Percentiles rank a stretch among this genome's conserved stretches.
phyloP scores from a whole-genome alignment of 2,329 filamentous ascomycete species.

The Colletotrichum theobromicola region DNA sequence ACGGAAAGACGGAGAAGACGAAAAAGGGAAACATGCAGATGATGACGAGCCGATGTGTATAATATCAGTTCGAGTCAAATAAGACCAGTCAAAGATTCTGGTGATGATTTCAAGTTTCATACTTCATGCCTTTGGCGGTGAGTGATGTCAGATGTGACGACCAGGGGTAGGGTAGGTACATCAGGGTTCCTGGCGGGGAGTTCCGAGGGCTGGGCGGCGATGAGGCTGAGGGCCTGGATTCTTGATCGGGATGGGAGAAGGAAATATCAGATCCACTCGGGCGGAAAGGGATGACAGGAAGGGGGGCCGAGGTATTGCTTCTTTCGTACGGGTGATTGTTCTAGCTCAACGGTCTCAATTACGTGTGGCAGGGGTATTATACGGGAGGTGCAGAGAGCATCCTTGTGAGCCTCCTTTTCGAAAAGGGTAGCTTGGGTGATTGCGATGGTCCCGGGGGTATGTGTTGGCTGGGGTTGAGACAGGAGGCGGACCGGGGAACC shows the following conservation, averaged over 20 bases:
- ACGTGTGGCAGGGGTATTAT: not conserved
- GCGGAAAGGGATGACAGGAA: not conserved
- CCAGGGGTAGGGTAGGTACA: not conserved
- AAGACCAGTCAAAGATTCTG: conserved; percentile 2
- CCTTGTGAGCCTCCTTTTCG: not conserved
- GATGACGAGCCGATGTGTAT: conserved; percentile 10
- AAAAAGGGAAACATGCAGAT: not conserved
- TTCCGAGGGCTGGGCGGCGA: not conserved
- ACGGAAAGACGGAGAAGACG: not conserved
- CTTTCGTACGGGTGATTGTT: not conserved
- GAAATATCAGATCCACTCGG: not conserved
- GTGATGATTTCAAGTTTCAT: not conserved
- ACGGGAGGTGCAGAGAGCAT: not conserved
- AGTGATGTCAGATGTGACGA: not conserved
- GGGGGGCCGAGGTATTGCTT: not conserved
- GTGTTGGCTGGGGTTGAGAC: not conserved
- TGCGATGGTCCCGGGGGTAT: not conserved
- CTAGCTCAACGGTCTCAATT: not conserved
- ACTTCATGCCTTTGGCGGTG: not conserved
- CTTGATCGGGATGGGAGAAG: not conserved
- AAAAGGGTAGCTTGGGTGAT: not conserved
- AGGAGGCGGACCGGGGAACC: not conserved
- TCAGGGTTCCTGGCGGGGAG: not conserved
- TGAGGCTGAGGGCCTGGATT: not conserved
- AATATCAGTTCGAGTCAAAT: conserved; percentile 4